Percentiles rank a stretch among this genome's conserved stretches.
Conservation (phyloP, 2,329 filamentous ascomycete species). For the Apiospora saccharicola region DNA sequence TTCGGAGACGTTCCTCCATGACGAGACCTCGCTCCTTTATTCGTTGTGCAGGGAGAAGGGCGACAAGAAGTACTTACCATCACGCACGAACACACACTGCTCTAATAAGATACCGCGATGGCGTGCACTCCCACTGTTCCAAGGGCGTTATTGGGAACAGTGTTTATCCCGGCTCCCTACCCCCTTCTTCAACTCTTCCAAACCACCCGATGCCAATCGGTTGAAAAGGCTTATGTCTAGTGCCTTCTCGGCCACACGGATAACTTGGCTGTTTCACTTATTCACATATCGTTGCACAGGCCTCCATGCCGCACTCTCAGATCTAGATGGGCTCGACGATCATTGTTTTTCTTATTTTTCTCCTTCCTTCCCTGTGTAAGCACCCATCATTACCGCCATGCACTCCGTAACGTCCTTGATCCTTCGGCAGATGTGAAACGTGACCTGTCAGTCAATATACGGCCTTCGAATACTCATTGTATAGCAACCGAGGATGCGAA, state of each 20-base stretch:
- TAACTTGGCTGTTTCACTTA: neutral
- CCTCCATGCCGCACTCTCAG: neutral
- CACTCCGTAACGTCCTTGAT: neutral
- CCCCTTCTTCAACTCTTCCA: constrained; percentile 14
- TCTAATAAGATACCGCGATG: neutral
- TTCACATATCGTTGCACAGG: constrained; percentile 1
- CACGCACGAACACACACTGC: neutral
- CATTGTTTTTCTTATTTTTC: neutral
- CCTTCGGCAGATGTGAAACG: constrained; percentile 1
- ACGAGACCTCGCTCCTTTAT: neutral
- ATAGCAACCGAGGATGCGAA: neutral
- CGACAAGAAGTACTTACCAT: neutral
- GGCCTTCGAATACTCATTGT: neutral
- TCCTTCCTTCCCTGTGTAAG: neutral
- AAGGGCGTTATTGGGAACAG: neutral
- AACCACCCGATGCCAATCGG: constrained; percentile 13
- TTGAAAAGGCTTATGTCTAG: constrained; percentile 13
- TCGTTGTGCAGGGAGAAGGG: neutral
- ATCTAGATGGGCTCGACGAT: constrained; percentile 9
- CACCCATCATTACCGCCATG: neutral
- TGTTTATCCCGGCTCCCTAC: neutral
- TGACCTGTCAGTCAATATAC: constrained; percentile 10
- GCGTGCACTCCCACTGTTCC: neutral
- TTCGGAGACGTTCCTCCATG: neutral
- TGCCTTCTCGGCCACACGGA: neutral